A percentile compares a stretch with the other conserved stretches of the same genome.
Evolutionary conservation across 148 eudicot genomes (phyloP).

Genomic region (Camellia sinensis): DNA sequence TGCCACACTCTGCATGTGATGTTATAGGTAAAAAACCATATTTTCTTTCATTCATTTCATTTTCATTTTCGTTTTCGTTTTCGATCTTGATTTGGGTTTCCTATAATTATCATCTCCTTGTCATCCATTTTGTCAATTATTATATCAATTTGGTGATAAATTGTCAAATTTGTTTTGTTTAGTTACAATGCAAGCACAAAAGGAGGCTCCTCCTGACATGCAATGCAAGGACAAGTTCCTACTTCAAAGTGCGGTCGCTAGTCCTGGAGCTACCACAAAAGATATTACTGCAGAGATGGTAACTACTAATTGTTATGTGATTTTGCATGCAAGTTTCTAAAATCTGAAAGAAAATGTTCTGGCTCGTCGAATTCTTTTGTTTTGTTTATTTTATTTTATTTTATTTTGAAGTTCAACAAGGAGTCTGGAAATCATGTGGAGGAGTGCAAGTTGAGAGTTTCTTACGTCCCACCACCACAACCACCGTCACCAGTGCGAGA

Average conservation of each 20-base stretch:
- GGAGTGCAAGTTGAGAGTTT: conserved; percentile 77
- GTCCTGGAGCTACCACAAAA: conserved; percentile 49
- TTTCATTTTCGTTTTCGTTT: not conserved
- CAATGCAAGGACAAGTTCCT: conserved; percentile 89
- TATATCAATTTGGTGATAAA: not conserved
- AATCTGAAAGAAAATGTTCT: not conserved
- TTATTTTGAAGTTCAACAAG: conserved; percentile 55
- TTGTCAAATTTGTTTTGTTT: not conserved
- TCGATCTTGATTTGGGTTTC: not conserved
- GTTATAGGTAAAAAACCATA: conserved; percentile 41
- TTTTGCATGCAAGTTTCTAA: not conserved
- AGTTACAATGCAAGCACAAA: conserved; percentile 96
- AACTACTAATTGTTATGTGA: conserved; percentile 11
- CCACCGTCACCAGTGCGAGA: conserved; percentile 72
- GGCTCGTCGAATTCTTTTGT: not conserved
- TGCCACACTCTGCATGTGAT: conserved; percentile 67
- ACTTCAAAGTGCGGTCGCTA: conserved; percentile 65
- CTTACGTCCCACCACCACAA: conserved; percentile 63
- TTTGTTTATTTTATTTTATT: not conserved
- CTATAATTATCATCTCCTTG: not conserved
- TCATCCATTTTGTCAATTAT: not conserved
- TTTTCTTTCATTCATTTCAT: not conserved
- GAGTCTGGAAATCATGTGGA: conserved; percentile 77
- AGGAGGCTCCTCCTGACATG: conserved; percentile 75
- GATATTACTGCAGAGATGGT: conserved; percentile 87